Base-by-base conservation (phyloP, 140 eudicot species). In the Stevia rebaudiana region DNA sequence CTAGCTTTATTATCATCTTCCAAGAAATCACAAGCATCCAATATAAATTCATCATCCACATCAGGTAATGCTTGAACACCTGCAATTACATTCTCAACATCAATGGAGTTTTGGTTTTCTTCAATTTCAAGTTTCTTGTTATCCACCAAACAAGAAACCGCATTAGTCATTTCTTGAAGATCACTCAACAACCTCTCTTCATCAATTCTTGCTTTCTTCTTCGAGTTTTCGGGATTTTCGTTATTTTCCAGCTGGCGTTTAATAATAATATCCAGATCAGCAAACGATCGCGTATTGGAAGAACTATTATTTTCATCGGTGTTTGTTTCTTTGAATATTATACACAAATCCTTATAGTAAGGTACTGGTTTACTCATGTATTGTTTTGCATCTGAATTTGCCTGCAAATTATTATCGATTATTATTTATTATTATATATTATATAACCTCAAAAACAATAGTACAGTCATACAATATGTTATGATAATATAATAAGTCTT, bases 1-100 rank as follows among this genome's bases (percentile, higher is more conserved):
- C 71, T 82, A 5, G 87, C 87, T 71, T 75, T 82, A 36, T 62
- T 82, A 63, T 82, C 87, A 68, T 82, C 87, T 73, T 78, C 87
- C 49, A 82, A 52, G 19, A 68, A 76, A 76, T 72, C 88, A 58
- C 84, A 82, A 43, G 84, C 80, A 61, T 82, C 84, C 82, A 82
- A 65, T 42, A 82, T 80, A 15, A 76, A 77, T 15, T 78, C 88
- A 42, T 82, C 82, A 59, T 78, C 84, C 88, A 82, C 75, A 7
- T 75, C 82, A 6, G 84, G 80, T 9, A 82, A 68, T 0, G 70
- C 73, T 48, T 79, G 84, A 16, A 79, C 71, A 25, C 75, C 80
- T 58, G 68, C 76, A 35, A 82, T 51, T 19, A 77, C 86, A 23
- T 16, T 40, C 73, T 81, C 81, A 22, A 82, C 59, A 13, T 67